Evolutionary conservation across 441 rosid genomes (phyloP), one percentile per base, ranked within the genome.

Genomic region (Biscutella auriculata): DNA sequence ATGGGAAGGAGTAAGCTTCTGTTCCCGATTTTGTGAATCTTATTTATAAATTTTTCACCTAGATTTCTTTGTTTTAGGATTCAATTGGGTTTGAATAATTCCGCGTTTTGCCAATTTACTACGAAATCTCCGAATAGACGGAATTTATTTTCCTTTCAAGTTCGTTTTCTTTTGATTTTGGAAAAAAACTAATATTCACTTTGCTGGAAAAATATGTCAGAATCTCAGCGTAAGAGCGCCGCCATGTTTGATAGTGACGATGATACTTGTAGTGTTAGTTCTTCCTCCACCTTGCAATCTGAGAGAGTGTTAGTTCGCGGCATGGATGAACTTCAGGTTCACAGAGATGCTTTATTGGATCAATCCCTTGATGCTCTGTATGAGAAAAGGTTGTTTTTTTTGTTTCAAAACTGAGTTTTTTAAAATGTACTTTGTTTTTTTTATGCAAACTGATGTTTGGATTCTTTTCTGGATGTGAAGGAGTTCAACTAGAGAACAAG

Each of bases 401-500:
- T 55, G 28, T 11, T 30, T 2, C 14, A 9, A 13, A 8, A 13
- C 8, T 4, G 10, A 17, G 9, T 36, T 32, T 28, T 2, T 65
- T 25, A 0, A 19, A 19, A 19, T 28, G 8, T 46, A 44, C 6
- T 21, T 19, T 33, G 40, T 47, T 70, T 27, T 8, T 6, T 57
- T 41, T 37, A 32, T 25, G 43, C 16, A 6, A 42, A 19, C 32
- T 68, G 9, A 53, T 50, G 27, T 34, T 29, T 40, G 21, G 48
- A 9, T 32, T 16, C 4, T 36, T 40, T 64, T 62, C 4, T 51
- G 67, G 55, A n/a, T 73, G 28, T 69, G 26, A 34, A 93, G 99
- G 85, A 81, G 91, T 61, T 67, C 96, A 12, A 87, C 94, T 0
- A 81, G 95, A 72, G 99, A 89, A 80, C 80, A 69, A 66, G 96